Evolutionary conservation across 2,329 filamentous ascomycete genomes (phyloP).

Genomic region (Botrytis squamosa): DNA sequence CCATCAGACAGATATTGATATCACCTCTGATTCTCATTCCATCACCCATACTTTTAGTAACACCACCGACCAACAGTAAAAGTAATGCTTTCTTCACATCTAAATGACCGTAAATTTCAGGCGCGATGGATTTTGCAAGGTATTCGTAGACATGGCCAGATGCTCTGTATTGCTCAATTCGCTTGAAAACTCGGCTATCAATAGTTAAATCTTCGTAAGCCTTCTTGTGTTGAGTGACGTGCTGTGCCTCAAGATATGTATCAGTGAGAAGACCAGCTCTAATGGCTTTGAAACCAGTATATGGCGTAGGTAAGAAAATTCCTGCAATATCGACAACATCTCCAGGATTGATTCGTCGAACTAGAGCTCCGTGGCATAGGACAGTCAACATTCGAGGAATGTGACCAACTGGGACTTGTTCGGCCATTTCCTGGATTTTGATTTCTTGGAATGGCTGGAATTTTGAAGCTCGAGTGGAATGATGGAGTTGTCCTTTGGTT

Average conservation of each 20-base stretch:
- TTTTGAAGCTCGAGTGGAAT: conserved; percentile 94
- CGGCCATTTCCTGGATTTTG: conserved; percentile 98
- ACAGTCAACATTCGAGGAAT: conserved; percentile 91
- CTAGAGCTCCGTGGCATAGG: conserved; percentile 82
- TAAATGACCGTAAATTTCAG: conserved; percentile 93
- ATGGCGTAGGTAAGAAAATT: conserved; percentile 94
- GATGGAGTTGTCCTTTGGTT: conserved; percentile 87
- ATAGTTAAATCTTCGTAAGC: conserved; percentile 91
- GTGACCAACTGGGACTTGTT: conserved; percentile 96
- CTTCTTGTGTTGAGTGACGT: conserved; percentile 95
- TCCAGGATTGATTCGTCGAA: conserved; percentile 85
- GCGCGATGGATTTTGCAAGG: conserved; percentile 91
- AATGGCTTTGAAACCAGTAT: conserved; percentile 98
- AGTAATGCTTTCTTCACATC: conserved; percentile 98
- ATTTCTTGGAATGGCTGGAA: conserved; percentile 97
- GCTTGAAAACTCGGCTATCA: conserved; percentile 73
- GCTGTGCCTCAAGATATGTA: conserved; percentile 92
- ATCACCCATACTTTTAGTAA: conserved; percentile 94
- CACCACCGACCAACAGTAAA: conserved; percentile 92
- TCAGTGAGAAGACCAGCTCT: conserved; percentile 94
- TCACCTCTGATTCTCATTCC: conserved; percentile 99
- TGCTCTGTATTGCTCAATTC: conserved; percentile 81
- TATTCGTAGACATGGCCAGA: conserved; percentile 95
- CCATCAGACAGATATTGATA: conserved; percentile 98
- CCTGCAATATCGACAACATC: conserved; percentile 93